These are phyloP conservation scores for Backusella parvicylindrica DNA, from an alignment of 192 early-diverging fungal genomes.

Conservation along the genomic window DNA sequence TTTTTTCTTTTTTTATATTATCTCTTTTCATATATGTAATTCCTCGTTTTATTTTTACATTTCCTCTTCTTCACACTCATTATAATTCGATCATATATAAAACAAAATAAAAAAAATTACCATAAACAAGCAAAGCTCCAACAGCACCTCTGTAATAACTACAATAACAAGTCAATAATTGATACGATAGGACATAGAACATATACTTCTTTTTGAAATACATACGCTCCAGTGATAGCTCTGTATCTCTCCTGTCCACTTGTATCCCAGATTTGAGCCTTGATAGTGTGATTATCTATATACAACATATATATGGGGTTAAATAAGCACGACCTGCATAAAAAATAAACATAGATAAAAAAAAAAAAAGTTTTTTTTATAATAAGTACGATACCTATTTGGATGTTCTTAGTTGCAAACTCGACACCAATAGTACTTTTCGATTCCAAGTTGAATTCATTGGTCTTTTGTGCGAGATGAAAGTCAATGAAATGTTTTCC, in stretches of 20 bases:
- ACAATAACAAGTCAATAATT: not conserved
- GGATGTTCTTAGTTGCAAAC: conserved; percentile 45
- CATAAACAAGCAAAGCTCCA: conserved; percentile 87
- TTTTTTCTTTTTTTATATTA: not conserved
- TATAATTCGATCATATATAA: too few species aligned
- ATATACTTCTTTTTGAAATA: too few species aligned
- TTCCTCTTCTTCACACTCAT: too few species aligned
- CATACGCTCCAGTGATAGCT: conserved; percentile 66
- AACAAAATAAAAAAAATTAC: conserved; percentile 38
- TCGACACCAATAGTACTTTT: conserved; percentile 50
- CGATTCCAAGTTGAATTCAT: conserved; percentile 50
- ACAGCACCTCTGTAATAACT: conserved; percentile 92
- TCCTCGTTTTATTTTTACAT: conserved; percentile 33
- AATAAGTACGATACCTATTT: conserved; percentile 26
- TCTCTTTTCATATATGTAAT: not conserved
- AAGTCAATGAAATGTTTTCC: not conserved
- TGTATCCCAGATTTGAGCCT: conserved; percentile 58
- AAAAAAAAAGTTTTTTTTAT: not conserved
- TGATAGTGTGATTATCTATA: conserved; percentile 38
- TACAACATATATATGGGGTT: too few species aligned
- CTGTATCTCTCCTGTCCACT: conserved; percentile 93
- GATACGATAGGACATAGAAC: not conserved
- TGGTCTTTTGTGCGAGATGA: conserved; percentile 21
- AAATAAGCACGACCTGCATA: not conserved
- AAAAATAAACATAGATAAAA: too few species aligned